These are phyloP conservation scores for Agastache rugosa DNA, from an alignment of 257 asterid genomes.

Conservation along the genomic window DNA sequence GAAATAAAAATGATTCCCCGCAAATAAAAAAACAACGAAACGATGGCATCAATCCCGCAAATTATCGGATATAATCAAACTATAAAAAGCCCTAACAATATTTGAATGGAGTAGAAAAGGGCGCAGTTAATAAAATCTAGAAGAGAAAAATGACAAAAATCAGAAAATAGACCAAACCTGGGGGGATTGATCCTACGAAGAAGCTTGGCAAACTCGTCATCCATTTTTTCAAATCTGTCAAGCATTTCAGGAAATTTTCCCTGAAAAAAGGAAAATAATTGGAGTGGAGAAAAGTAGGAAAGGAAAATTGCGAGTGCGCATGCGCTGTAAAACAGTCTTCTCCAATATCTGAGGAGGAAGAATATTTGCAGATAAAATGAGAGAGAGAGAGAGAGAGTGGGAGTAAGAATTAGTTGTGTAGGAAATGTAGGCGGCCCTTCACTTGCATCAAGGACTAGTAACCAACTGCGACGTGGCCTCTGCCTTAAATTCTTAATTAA, in stretches of 20 bases:
- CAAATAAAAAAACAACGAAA: background rate
- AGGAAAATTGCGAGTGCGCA: conserved; percentile 17
- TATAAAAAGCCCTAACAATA: conserved; percentile 10
- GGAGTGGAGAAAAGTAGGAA: conserved; percentile 16
- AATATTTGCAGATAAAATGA: conserved; percentile 29
- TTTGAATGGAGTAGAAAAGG: background rate
- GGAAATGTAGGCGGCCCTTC: conserved; percentile 40
- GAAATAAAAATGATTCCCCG: background rate
- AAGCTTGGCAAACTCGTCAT: conserved; percentile 79
- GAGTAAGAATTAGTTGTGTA: background rate
- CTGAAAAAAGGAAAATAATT: background rate
- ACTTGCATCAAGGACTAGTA: conserved; percentile 32
- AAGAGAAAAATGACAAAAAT: background rate
- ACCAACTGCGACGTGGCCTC: conserved; percentile 31
- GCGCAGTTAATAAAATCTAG: background rate
- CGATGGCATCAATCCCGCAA: conserved; percentile 23
- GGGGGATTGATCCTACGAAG: conserved; percentile 79
- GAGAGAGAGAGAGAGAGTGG: conserved; percentile 31
- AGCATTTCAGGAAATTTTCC: conserved; percentile 36
- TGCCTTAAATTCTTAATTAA: background rate
- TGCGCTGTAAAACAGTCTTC: conserved; percentile 37
- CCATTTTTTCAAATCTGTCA: conserved; percentile 49
- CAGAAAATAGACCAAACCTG: conserved; percentile 41
- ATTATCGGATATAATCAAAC: background rate
- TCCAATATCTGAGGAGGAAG: conserved; percentile 58